phyloP scores from a whole-genome alignment of 371 early-diverging fungal species.

The Neoconidiobolus thromboides region DNA sequence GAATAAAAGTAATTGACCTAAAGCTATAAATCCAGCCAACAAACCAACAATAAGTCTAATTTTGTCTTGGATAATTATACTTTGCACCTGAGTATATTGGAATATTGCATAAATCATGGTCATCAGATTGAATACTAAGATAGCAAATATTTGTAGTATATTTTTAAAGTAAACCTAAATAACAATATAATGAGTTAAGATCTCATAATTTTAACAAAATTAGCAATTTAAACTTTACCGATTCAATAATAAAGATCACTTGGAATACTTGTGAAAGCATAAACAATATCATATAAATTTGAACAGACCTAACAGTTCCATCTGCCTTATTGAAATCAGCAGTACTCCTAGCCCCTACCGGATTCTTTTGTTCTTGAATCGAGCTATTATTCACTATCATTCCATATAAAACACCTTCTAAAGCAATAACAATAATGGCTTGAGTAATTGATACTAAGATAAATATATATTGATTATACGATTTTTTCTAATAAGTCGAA shows the following conservation, averaged over 20 bases:
- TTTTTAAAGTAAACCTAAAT: conserved; percentile 57
- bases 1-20: conserved; percentile 10
- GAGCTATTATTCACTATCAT: background rate
- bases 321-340: background rate
- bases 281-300: background rate
- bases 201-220: background rate
- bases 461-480: background rate
- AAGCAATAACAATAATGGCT: background rate
- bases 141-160: conserved; percentile 72
- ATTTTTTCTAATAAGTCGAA: background rate
- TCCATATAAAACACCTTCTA: conserved; percentile 1
- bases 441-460: background rate
- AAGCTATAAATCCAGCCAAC: conserved; percentile 11
- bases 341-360: background rate
- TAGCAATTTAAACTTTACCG: background rate
- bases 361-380: background rate
- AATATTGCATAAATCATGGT: conserved; percentile 62
- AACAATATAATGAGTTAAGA: background rate
- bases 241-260: background rate
- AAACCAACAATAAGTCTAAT: conserved; percentile 6
- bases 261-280: conserved; percentile 2
- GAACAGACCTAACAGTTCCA: background rate
- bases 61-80: background rate
- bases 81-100: conserved; percentile 15
- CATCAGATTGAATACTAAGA: conserved; percentile 58